Conservation (phyloP, 1,139 yeast genomes). For the Saccharomyces hybrid region DNA sequence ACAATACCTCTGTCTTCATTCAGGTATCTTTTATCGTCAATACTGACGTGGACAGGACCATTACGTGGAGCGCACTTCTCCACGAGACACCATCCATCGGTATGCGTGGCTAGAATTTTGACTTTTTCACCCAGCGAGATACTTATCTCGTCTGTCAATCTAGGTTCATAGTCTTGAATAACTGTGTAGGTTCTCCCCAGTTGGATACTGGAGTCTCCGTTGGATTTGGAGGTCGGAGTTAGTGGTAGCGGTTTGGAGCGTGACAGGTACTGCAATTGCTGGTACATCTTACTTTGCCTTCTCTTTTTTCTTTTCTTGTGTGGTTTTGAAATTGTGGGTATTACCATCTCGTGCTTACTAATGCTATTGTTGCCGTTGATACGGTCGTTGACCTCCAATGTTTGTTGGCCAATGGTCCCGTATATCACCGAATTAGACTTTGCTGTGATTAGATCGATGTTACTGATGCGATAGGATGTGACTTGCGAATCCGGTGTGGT, state of each 20-base stretch:
- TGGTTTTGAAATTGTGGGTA: neutral
- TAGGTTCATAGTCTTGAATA: slow-evolving; percentile 24
- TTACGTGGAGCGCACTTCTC: slow-evolving; percentile 27
- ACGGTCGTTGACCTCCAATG: neutral
- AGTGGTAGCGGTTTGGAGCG: slow-evolving; percentile 20
- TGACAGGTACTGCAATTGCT: slow-evolving; percentile 12
- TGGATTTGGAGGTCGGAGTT: slow-evolving; percentile 11
- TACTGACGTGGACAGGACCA: neutral
- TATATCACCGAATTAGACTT: slow-evolving; percentile 1
- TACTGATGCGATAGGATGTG: neutral
- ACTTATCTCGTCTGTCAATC: slow-evolving; percentile 33
- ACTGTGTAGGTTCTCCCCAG: slow-evolving; percentile 21
- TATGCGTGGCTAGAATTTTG: slow-evolving; percentile 33
- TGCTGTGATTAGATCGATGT: neutral
- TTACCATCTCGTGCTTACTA: neutral
- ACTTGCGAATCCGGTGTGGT: neutral
- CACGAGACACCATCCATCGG: slow-evolving; percentile 40
- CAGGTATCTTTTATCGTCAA: slow-evolving; percentile 21
- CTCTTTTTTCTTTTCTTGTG: slow-evolving; percentile 5
- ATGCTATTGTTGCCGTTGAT: neutral
- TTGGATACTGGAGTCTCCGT: neutral
- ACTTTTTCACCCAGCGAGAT: slow-evolving; percentile 31
- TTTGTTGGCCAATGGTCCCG: slow-evolving; percentile 3
- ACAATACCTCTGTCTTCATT: slow-evolving; percentile 35
- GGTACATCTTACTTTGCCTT: slow-evolving; percentile 9